These are phyloP conservation scores for Teratosphaeria destructans DNA, from an alignment of 2,329 filamentous ascomycete species.

Conservation along the genomic window DNA sequence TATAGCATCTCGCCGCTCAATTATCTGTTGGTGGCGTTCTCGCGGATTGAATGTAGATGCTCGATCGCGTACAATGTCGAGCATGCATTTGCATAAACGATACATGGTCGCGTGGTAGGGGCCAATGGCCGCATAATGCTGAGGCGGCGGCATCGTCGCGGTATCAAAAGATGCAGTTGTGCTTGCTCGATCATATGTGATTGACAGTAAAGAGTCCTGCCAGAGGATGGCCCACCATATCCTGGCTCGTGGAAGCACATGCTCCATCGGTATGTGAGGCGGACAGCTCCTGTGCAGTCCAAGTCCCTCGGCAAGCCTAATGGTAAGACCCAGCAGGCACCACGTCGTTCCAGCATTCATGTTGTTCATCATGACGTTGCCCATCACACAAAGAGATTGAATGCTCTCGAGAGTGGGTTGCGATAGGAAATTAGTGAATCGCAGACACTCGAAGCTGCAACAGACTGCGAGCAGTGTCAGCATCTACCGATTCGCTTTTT, in stretches of 20 bases:
- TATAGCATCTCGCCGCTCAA: slow-evolving; percentile 47
- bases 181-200: slow-evolving; percentile 51
- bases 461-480: slow-evolving; percentile 39
- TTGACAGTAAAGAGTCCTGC: slow-evolving; percentile 54
- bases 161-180: slow-evolving; percentile 44
- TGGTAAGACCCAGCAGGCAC: slow-evolving; percentile 49
- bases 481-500: neutral
- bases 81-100: slow-evolving; percentile 45
- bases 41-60: slow-evolving; percentile 44
- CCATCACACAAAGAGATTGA: slow-evolving; percentile 51
- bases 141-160: slow-evolving; percentile 32
- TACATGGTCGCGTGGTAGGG: slow-evolving; percentile 50
- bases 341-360: slow-evolving; percentile 53
- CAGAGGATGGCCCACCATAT: slow-evolving; percentile 52
- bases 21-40: slow-evolving; percentile 42
- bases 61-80: slow-evolving; percentile 51
- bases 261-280: slow-evolving; percentile 40
- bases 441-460: slow-evolving; percentile 54
- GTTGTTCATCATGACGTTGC: slow-evolving; percentile 38
- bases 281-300: slow-evolving; percentile 51
- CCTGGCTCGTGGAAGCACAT: slow-evolving; percentile 27
- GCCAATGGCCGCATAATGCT: slow-evolving; percentile 32
- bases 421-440: slow-evolving; percentile 54
- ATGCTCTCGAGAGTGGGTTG: slow-evolving; percentile 52
- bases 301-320: slow-evolving; percentile 50